These are phyloP conservation scores for Penicillium griseofulvum DNA, from an alignment of 2,329 filamentous ascomycete species.

Conservation along the genomic window DNA sequence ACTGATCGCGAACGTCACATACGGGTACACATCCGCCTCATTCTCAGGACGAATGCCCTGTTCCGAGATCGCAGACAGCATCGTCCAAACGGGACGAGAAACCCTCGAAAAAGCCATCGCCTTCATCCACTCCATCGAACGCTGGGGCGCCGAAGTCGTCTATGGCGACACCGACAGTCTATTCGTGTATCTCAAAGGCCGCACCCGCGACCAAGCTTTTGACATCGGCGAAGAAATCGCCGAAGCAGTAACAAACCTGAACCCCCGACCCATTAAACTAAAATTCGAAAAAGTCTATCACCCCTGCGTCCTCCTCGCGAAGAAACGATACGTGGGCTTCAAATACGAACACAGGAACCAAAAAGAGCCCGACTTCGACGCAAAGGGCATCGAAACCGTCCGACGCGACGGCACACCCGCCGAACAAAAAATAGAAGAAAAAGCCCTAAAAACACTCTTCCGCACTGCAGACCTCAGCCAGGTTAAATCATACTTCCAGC, in stretches of 20 bases:
- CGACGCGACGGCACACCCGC: constrained; percentile 91
- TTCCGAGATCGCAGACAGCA: constrained; percentile 95
- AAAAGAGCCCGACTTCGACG: constrained; percentile 82
- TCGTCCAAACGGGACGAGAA: constrained; percentile 92
- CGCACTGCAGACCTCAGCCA: constrained; percentile 83
- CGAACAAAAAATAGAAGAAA: constrained; percentile 95
- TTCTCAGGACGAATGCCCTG: constrained; percentile 98
- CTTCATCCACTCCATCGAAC: constrained; percentile 79
- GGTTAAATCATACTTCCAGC: constrained; percentile 86
- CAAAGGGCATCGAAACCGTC: constrained; percentile 97
- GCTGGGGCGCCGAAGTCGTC: constrained; percentile 93
- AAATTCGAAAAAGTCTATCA: constrained; percentile 99
- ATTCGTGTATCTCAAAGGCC: constrained; percentile 84
- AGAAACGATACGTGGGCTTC: constrained; percentile 97
- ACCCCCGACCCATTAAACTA: constrained; percentile 87
- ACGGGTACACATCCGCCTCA: constrained; percentile 94
- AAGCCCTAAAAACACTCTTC: constrained; percentile 82
- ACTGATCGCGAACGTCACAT: constrained; percentile 96
- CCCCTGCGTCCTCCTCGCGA: constrained; percentile 87
- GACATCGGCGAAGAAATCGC: constrained; percentile 90
- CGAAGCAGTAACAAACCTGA: constrained; percentile 79
- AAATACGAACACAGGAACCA: constrained; percentile 84
- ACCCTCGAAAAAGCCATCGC: constrained; percentile 93
- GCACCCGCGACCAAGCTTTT: constrained; percentile 85
- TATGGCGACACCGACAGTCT: constrained; percentile 97